Evolutionary conservation across 352 stramenopile species (phyloP), one percentile per base, ranked within the genome.

Genomic region (Plasmopara muralis): DNA sequence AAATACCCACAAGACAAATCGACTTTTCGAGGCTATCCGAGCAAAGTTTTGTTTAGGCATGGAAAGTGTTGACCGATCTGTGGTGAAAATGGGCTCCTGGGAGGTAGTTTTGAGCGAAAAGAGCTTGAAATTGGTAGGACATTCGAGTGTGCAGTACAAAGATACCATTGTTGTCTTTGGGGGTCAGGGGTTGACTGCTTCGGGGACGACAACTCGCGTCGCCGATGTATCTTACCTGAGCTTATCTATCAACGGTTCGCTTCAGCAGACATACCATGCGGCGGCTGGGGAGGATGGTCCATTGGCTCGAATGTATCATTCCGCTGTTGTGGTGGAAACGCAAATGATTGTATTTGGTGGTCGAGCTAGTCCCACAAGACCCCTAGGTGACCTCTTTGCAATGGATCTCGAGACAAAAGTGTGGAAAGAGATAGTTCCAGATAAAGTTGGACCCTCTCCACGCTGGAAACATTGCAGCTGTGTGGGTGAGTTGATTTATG

Each of bases 271-370:
- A 12, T 70, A 68, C 38, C 52, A 69, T 15, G 45, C 55, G 5
- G 13, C 44, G 5, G 43, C 56, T 1, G 44, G 53, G 10, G 38
- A 15, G 10, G 25, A 46, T 64, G 55, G 61, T 9, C 74, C 73
- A n/a, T 70, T 57, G 6, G 51, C 80, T 9, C 62, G 83, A 10
- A 93, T 91, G 80, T 73, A 91, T 35, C 83, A 93, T 57, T 85
- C 80, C 14, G 74, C 77, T 13, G 70, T 77, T 28, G 54, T 85
- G 13, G 53, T 80, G 4, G 54, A 49, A 41, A 67, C 64, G 41
- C 56, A 64, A 4, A 89, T 94, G 82, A 28, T 93, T 34, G 58
- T 94, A 4, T 93, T 94, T 69, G 84, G 84, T 43, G 84, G 84
- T 34, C 84, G 84, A 14, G 72, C 70, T 14, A 83, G 82, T 10